Conservation (phyloP, 768 basidiomycete genomes). For the Lactifluus subvellereus region DNA sequence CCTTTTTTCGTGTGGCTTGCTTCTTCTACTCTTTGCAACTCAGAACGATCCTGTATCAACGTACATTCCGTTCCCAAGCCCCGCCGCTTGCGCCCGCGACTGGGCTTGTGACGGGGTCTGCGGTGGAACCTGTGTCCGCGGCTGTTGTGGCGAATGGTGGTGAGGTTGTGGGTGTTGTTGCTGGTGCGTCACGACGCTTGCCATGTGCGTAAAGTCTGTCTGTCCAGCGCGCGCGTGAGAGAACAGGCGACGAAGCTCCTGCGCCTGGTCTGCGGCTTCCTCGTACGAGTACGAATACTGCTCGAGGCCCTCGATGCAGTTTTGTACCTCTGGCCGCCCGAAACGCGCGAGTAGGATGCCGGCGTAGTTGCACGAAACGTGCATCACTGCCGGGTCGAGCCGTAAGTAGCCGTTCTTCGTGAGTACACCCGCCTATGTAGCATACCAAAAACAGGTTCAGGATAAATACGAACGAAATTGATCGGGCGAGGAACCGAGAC, state of each 20-base stretch:
- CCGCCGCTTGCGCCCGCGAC: background rate
- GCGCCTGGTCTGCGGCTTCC: constrained; percentile 74
- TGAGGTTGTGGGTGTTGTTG: constrained; percentile 11
- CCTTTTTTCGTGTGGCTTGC: too few species aligned
- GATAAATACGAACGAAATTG: background rate
- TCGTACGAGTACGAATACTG: constrained; percentile 89
- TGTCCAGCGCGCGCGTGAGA: constrained; percentile 38
- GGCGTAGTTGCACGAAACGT: constrained; percentile 78
- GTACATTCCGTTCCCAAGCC: constrained; percentile 18
- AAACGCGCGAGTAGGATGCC: constrained; percentile 75
- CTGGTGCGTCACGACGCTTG: constrained; percentile 30
- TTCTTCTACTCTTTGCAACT: background rate
- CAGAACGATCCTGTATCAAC: constrained; percentile 17
- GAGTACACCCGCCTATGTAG: constrained; percentile 64
- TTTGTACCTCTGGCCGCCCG: constrained; percentile 76
- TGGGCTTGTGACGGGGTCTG: background rate
- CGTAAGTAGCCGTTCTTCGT: constrained; percentile 85
- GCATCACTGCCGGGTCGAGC: constrained; percentile 85
- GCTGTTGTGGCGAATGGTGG: constrained; percentile 5
- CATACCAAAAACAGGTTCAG: background rate
- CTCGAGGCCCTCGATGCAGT: constrained; percentile 79
- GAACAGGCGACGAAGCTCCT: constrained; percentile 52
- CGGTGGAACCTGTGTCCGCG: background rate
- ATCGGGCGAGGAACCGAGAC: constrained; percentile 26
- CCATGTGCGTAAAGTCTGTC: constrained; percentile 39